Percentiles rank a stretch among this genome's conserved stretches.
Conservation (phyloP, 345 rosid species). For the Acer negundo region DNA sequence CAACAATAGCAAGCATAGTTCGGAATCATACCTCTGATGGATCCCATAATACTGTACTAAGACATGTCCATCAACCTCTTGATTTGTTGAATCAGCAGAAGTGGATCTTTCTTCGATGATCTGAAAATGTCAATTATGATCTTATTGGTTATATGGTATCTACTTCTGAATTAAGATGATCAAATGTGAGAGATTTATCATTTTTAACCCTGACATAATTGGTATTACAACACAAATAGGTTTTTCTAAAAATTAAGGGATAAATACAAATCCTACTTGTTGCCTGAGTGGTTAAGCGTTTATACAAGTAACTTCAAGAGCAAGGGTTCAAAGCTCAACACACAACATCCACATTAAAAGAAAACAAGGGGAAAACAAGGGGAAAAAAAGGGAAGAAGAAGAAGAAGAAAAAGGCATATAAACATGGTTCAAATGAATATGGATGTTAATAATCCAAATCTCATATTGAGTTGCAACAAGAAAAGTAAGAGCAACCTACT, state of each 20-base stretch:
- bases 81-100: slow-evolving; percentile 9
- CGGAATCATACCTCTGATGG: not conserved
- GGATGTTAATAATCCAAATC: not conserved
- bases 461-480: not conserved
- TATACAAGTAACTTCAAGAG: not conserved
- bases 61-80: slow-evolving; percentile 13
- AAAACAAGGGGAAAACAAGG: too few species aligned
- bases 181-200: not conserved
- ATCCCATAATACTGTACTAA: slow-evolving; percentile 19
- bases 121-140: slow-evolving; percentile 5
- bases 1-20: not conserved
- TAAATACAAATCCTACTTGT: not conserved
- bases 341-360: not conserved
- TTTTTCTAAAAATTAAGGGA: not conserved
- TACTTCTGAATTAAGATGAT: not conserved
- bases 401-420: not conserved
- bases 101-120: slow-evolving; percentile 20
- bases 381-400: too few species aligned
- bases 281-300: not conserved
- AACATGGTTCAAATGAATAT: not conserved
- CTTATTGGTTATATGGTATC: not conserved
- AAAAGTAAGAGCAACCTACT: slow-evolving; percentile 18
- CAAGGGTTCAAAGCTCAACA: not conserved
- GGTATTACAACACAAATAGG: too few species aligned
- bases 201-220: not conserved